These are phyloP conservation scores for Linum trigynum DNA, from an alignment of 345 rosid genomes.

Conservation along the genomic window DNA sequence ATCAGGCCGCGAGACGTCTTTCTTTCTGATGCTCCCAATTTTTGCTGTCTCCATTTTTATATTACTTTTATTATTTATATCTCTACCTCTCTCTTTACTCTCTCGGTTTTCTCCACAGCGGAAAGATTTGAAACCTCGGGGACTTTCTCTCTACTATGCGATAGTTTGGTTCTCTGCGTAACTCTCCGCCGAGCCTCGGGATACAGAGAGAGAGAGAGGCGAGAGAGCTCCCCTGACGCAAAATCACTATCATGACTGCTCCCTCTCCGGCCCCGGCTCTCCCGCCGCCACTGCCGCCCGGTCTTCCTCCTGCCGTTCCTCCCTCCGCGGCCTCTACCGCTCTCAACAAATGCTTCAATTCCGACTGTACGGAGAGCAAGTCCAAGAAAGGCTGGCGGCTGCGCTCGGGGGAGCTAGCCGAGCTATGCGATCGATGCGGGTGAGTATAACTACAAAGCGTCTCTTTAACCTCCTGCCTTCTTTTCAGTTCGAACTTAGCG, in stretches of 20 bases:
- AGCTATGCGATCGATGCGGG: slow-evolving; percentile 97
- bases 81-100: background rate
- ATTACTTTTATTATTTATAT: background rate
- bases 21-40: background rate
- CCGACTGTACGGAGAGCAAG: slow-evolving; percentile 52
- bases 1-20: background rate
- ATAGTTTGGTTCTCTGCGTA: background rate
- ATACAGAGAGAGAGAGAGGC: too few species aligned
- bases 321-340: slow-evolving; percentile 7
- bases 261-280: background rate
- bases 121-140: background rate
- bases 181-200: too few species aligned
- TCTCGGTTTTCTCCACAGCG: background rate
- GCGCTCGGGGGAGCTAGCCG: slow-evolving; percentile 70
- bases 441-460: slow-evolving; percentile 19
- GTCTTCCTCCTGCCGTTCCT: background rate
- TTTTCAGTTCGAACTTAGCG: background rate
- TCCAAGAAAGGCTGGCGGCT: slow-evolving; percentile 82
- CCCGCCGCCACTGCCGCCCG: background rate
- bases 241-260: background rate
- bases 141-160: background rate
- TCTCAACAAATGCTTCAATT: slow-evolving; percentile 51
- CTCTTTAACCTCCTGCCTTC: background rate
- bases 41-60: background rate
- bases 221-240: background rate